These are phyloP conservation scores for Clitocybe nebularis DNA, from an alignment of 1,284 basidiomycete species.

Conservation along the genomic window DNA sequence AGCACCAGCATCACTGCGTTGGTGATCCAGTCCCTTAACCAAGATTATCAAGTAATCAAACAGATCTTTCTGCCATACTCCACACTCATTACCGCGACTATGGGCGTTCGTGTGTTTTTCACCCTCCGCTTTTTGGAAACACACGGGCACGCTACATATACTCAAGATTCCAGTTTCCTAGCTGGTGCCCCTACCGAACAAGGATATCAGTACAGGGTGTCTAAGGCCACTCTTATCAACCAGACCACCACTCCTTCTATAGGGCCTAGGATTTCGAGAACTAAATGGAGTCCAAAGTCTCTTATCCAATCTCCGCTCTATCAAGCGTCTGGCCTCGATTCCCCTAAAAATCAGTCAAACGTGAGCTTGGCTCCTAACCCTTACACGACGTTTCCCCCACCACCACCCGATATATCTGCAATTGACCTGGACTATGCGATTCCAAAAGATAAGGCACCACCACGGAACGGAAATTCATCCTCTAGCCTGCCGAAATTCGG, in stretches of 20 bases:
- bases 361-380: neutral
- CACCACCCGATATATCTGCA: neutral
- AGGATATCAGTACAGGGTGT: no score
- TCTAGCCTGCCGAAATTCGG: neutral
- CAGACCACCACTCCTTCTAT: neutral
- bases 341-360: neutral
- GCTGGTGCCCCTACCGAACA: no score
- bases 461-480: neutral
- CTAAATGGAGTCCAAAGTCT: neutral
- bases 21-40: conserved; percentile 5
- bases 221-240: no score
- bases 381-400: neutral
- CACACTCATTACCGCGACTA: conserved; percentile 12
- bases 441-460: neutral
- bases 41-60: conserved; percentile 9
- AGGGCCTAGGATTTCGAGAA: neutral
- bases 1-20: conserved; percentile 5
- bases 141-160: neutral
- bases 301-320: neutral
- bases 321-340: neutral
- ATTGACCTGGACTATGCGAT: neutral
- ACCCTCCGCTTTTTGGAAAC: conserved; percentile 2
- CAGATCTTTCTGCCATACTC: conserved; percentile 7
- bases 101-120: conserved; percentile 13
- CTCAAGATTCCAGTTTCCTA: no score